Base-by-base conservation (phyloP, 2,329 filamentous ascomycete species). In the Aspergillus novofumigatus region DNA sequence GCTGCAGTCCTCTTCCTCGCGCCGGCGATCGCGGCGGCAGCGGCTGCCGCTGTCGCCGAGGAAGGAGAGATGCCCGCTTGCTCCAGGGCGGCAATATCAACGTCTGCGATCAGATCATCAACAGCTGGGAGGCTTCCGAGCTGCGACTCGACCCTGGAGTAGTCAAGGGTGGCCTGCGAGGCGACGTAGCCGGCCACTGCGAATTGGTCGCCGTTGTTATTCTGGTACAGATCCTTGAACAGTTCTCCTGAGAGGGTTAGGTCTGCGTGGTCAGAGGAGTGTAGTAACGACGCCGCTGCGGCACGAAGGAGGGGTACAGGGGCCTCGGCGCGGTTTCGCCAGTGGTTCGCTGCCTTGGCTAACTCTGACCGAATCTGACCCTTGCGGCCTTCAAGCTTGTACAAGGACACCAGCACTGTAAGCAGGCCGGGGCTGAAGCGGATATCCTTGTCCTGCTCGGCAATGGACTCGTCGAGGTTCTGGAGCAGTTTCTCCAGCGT, bases 161-260 rank as follows among this genome's bases (percentile, higher is more conserved):
- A 71, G 55, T 75, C 72, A 17, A 71, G 65, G 1, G 84, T 84
- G 28, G 90, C 88, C 65, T 90, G 85, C 9, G 92, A 88, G 3
- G 94, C 94, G 7, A 97, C 84, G n/a, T 94, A 85, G 1, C 94
- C 94, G 8, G 92, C 92, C 17, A 86, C 83, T 1, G 90, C 87
- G 54, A 88, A 81, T 32, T 81, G 82, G 65, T 96, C 90, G 42
- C 78, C 66, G 2, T 69, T 78, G n/a, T 91, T 82, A 57, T 86
- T 80, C 2, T 83, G 75, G 61, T 88, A 83, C 11, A 97, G 81
- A 50, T 83, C 83, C 52, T 84, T 81, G 74, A 97, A 97, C 7
- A 94, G 87, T n/a, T 89, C 83, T 3, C 86, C 86, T 0, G 94
- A 92, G 0, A 85, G 79, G 14, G 81, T 73, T 26, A 91, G 77